These are phyloP conservation scores for Globisporangium paroecandrum DNA, from an alignment of 352 stramenopile genomes.

Conservation along the genomic window DNA sequence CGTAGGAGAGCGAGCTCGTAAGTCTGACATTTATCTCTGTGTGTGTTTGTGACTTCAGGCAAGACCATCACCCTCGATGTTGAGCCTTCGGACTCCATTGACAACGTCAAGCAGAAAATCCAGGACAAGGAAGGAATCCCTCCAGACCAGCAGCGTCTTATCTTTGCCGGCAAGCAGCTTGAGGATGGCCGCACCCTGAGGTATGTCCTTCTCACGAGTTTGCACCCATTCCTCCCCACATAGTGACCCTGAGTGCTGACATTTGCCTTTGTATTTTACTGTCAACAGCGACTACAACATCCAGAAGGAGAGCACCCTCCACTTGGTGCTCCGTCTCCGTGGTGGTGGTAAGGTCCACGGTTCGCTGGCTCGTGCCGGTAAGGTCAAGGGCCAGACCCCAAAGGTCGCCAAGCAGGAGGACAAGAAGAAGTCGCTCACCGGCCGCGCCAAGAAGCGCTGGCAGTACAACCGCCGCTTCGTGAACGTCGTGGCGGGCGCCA, in stretches of 20 bases:
- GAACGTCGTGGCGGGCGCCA: conserved; percentile 97
- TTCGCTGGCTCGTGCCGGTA: conserved; percentile 99
- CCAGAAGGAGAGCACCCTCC: conserved; percentile 96
- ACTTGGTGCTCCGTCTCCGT: conserved; percentile 94
- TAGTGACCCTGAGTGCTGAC: background rate
- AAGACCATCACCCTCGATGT: conserved; percentile 92
- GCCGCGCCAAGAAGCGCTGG: conserved; percentile 99
- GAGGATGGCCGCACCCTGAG: conserved; percentile 88
- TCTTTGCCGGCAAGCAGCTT: conserved; percentile 86
- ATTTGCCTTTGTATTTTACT: background rate
- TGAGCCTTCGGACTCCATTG: conserved; percentile 89
- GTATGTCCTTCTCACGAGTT: conserved; percentile 1
- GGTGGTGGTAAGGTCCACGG: conserved; percentile 98
- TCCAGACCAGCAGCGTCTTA: conserved; percentile 90
- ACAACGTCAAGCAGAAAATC: conserved; percentile 96
- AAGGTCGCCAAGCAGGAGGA: conserved; percentile 99
- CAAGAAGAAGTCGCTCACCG: conserved; percentile 96
- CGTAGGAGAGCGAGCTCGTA: background rate
- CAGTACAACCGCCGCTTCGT: conserved; percentile 99
- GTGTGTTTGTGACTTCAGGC: conserved; percentile 26
- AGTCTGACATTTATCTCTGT: conserved; percentile 4
- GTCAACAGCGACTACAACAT: conserved; percentile 95
- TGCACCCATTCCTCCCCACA: background rate
- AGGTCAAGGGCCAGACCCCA: conserved; percentile 99
- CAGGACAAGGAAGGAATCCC: conserved; percentile 91